A percentile compares a stretch with the other conserved stretches of the same genome.
Conservation (phyloP, 2,329 filamentous ascomycete genomes). For the Septoria linicola region DNA sequence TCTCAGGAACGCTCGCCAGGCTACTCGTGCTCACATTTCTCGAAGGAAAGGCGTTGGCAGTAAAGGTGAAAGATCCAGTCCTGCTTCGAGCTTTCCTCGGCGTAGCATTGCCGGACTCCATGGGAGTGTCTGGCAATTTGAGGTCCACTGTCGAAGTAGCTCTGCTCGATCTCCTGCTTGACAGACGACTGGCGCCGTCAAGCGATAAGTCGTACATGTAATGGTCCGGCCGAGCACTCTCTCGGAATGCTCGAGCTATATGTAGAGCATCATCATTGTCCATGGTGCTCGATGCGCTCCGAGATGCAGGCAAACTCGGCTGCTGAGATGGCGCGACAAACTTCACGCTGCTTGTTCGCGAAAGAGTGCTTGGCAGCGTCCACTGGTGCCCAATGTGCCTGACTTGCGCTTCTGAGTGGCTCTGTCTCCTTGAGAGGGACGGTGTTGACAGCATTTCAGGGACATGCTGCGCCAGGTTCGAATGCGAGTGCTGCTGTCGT, state of each 20-base stretch:
- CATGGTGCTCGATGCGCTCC: background rate
- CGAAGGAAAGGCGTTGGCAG: background rate
- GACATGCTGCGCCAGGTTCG: no score
- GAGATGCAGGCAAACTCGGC: slow-evolving; percentile 1
- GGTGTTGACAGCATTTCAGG: background rate
- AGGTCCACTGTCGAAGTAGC: slow-evolving; percentile 5
- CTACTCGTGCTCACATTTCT: slow-evolving; percentile 14
- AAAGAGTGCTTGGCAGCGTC: background rate
- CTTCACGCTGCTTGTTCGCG: slow-evolving; percentile 8
- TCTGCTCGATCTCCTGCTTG: slow-evolving; percentile 10
- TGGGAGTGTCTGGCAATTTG: background rate
- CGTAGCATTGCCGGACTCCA: background rate
- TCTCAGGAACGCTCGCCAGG: slow-evolving; percentile 6
- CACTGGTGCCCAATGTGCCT: background rate
- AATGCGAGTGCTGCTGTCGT: no score
- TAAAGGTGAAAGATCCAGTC: slow-evolving; percentile 3
- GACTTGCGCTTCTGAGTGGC: background rate
- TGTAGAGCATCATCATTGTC: slow-evolving; percentile 5
- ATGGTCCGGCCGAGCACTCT: background rate
- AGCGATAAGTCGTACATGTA: slow-evolving; percentile 2
- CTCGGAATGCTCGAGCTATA: slow-evolving; percentile 4
- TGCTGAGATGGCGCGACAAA: background rate
- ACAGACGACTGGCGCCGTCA: slow-evolving; percentile 14
- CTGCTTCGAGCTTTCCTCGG: background rate
- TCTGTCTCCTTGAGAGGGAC: background rate